phyloP scores from a whole-genome alignment of 305 asterid species.

The Stenogyne calaminthoides region DNA sequence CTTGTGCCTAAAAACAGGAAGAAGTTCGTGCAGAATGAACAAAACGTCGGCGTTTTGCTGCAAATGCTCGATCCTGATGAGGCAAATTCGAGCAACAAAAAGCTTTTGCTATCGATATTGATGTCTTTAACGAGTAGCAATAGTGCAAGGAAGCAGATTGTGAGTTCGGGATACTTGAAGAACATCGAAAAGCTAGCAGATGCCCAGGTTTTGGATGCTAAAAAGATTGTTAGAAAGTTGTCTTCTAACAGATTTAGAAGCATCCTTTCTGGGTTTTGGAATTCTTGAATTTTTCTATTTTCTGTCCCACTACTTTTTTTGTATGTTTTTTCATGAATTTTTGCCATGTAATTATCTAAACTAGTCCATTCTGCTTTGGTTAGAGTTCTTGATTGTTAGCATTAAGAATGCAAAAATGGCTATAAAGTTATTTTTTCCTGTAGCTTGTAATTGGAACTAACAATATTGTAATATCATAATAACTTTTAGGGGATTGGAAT shows the following conservation, averaged over 20 bases:
- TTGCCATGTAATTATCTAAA: slow-evolving; percentile 34
- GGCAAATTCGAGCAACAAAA: slow-evolving; percentile 62
- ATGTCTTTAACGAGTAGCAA: slow-evolving; percentile 71
- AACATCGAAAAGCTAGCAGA: slow-evolving; percentile 82
- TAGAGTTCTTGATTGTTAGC: slow-evolving; percentile 23
- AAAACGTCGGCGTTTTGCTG: slow-evolving; percentile 57
- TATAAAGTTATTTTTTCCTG: slow-evolving; percentile 4
- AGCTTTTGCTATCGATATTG: slow-evolving; percentile 69
- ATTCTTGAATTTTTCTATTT: slow-evolving; percentile 46
- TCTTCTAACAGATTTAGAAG: slow-evolving; percentile 57
- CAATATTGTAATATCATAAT: neutral
- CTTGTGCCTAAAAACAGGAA: slow-evolving; percentile 68
- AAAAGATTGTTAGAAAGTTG: slow-evolving; percentile 69
- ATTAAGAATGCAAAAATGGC: slow-evolving; percentile 25
- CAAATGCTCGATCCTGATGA: slow-evolving; percentile 72
- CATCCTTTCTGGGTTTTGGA: slow-evolving; percentile 71
- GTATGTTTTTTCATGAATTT: slow-evolving; percentile 1
- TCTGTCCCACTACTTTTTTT: slow-evolving; percentile 4
- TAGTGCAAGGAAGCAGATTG: slow-evolving; percentile 83
- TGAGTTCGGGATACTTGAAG: slow-evolving; percentile 63
- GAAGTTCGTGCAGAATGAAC: slow-evolving; percentile 69
- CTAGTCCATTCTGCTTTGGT: slow-evolving; percentile 28
- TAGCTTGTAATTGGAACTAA: slow-evolving; percentile 26
- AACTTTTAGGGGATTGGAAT: neutral
- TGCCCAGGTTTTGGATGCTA: slow-evolving; percentile 76